Evolutionary conservation across 2,329 filamentous ascomycete genomes (phyloP).

Genomic region (Trichoderma sp.): DNA sequence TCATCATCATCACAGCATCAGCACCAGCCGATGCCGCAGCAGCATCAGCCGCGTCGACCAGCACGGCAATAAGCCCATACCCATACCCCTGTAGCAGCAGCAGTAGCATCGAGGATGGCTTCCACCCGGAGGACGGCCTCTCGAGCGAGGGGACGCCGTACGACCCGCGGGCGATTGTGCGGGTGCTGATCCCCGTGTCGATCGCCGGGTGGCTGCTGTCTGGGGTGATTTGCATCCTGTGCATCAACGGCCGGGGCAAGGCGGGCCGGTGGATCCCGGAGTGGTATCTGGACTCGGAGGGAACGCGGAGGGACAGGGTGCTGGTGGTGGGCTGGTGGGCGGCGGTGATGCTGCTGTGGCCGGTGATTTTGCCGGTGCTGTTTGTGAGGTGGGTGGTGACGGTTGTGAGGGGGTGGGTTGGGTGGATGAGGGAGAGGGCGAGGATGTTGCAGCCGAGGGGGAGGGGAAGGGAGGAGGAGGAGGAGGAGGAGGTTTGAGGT

Average conservation of each 20-base stretch:
- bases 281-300: slow-evolving; percentile 40
- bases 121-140: too few relatives aligned
- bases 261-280: slow-evolving; percentile 40
- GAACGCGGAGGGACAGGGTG: slow-evolving; percentile 31
- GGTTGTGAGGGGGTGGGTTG: background rate
- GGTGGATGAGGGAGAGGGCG: background rate
- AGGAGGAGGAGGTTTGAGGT: slow-evolving; percentile 9
- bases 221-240: slow-evolving; percentile 39
- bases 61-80: too few relatives aligned
- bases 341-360: slow-evolving; percentile 42
- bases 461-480: slow-evolving; percentile 6
- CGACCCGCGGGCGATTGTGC: slow-evolving; percentile 25
- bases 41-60: too few relatives aligned
- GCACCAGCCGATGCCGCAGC: background rate
- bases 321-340: slow-evolving; percentile 38
- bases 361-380: slow-evolving; percentile 67
- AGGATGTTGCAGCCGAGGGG: slow-evolving; percentile 5
- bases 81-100: background rate
- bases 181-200: slow-evolving; percentile 36
- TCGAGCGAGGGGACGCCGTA: slow-evolving; percentile 8
- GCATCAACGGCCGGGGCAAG: slow-evolving; percentile 38
- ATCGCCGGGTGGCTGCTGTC: slow-evolving; percentile 38
- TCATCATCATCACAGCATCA: background rate
- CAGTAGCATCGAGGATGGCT: background rate
- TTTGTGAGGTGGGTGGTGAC: background rate